Base-by-base conservation (phyloP, 73 alveolate species). In the Paramecium octaurelia region DNA sequence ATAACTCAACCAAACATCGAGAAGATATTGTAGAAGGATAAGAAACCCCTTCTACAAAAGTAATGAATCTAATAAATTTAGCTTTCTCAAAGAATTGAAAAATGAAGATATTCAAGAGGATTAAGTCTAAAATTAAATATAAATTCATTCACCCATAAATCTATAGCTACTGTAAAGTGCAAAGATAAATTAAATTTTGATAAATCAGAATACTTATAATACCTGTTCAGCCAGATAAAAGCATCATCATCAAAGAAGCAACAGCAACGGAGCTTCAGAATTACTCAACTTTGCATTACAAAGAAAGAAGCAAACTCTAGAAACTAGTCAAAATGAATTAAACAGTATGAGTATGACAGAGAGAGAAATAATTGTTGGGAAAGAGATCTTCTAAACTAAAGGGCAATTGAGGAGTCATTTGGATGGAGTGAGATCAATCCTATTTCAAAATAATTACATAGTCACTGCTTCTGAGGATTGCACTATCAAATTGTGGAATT, bases 401-500 rank as follows among this genome's bases (percentile, higher is more conserved):
- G 91, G 91, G 27, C 6, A 40, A 27, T 60, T 92, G 12, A 85
- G 93, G 29, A 69, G 95, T 23, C 97, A 93, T 64, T 50, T 93
- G 43, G 97, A 93, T 69, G 85, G 95, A 20, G 93, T 93, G 16
- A 85, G 97, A 84, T 92, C 92, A 14, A 44, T 93, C 6, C 27
- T 80, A 31, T 93, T 93, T 84, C 70, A 92, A 80, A 70, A 77
- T 46, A 64, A 88, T 5, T 40, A 64, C 6, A 21, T 95, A 9
- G 95, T 86, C 1, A 88, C 95, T 10, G 98, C 95, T 35, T 84
- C 95, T 27, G 98, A 95, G 75, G 98, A 95, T 77, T 85, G 96
- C 46, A 89, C 93, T 85, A 83, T 95, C 59, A 95, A 95, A 58
- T 73, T 95, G 18, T 95, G 98, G 98, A 93, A 93, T 80, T 20